These are phyloP conservation scores for Brasenia schreberi DNA, from an alignment of 164 flowering plant species.

Conservation along the genomic window DNA sequence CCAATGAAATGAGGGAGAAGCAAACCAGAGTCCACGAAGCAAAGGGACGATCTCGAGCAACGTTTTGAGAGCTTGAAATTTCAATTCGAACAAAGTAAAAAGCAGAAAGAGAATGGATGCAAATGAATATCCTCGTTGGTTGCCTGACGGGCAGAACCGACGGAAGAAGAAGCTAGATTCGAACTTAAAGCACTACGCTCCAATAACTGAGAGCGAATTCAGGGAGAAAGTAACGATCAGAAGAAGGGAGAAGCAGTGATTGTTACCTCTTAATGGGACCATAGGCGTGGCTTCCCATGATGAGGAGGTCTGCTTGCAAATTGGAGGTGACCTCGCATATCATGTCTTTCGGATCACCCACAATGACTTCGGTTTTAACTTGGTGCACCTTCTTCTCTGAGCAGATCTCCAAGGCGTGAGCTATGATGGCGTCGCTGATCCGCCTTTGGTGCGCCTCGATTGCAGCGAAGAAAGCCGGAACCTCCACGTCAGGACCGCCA, in stretches of 20 bases:
- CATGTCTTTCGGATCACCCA: constrained; percentile 75
- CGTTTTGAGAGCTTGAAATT: too few species aligned
- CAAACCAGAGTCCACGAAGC: too few species aligned
- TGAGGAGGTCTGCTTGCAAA: constrained; percentile 67
- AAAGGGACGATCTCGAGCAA: too few species aligned
- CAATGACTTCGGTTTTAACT: constrained; percentile 41
- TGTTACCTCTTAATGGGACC: constrained; percentile 69
- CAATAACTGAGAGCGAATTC: too few species aligned
- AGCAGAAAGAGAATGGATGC: too few species aligned
- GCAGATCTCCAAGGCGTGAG: constrained; percentile 51
- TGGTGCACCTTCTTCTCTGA: constrained; percentile 34
- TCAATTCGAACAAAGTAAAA: too few species aligned
- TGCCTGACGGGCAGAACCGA: too few species aligned
- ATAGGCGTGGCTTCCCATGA: constrained; percentile 67
- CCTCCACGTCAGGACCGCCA: constrained; percentile 71
- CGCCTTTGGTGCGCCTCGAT: constrained; percentile 70
- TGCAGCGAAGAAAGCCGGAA: constrained; percentile 78
- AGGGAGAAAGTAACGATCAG: too few species aligned
- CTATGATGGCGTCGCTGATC: constrained; percentile 48
- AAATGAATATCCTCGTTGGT: too few species aligned
- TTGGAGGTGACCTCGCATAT: constrained; percentile 57
- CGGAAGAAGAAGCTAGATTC: too few species aligned
- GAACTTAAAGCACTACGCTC: too few species aligned
- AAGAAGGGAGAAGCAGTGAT: background rate
- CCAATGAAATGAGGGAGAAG: too few species aligned